phyloP scores from a whole-genome alignment of 176 grass and related monocot species.

The Phyllostachys edulis region DNA sequence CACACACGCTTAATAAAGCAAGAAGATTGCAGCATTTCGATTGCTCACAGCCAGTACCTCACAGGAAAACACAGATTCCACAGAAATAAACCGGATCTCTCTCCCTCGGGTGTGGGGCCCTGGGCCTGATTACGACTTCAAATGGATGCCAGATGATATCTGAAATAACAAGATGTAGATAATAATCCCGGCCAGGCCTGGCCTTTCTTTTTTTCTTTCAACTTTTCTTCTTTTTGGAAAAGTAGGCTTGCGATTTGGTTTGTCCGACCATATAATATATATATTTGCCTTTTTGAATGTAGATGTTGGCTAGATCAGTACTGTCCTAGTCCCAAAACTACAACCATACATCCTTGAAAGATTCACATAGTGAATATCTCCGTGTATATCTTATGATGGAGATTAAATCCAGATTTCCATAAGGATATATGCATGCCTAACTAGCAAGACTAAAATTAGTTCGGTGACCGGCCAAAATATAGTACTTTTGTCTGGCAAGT shows the following conservation, averaged over 20 bases:
- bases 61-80: constrained; percentile 26
- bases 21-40: neutral
- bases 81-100: constrained; percentile 28
- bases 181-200: neutral
- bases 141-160: constrained; percentile 23
- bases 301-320: too few species aligned
- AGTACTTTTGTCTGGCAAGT: neutral
- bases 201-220: constrained; percentile 23
- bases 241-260: too few species aligned
- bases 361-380: constrained; percentile 4
- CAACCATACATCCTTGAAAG: neutral
- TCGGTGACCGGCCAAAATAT: constrained; percentile 1
- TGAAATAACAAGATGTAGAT: neutral
- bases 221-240: constrained; percentile 26
- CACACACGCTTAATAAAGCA: neutral
- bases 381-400: neutral
- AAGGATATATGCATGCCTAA: constrained; percentile 8
- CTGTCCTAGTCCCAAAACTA: neutral
- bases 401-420: neutral
- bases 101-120: neutral
- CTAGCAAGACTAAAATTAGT: neutral
- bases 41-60: neutral
- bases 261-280: too few species aligned
- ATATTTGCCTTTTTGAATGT: too few species aligned
- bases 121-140: constrained; percentile 18